Conservation (phyloP, 164 flowering plant species). For the Macadamia tetraphylla region DNA sequence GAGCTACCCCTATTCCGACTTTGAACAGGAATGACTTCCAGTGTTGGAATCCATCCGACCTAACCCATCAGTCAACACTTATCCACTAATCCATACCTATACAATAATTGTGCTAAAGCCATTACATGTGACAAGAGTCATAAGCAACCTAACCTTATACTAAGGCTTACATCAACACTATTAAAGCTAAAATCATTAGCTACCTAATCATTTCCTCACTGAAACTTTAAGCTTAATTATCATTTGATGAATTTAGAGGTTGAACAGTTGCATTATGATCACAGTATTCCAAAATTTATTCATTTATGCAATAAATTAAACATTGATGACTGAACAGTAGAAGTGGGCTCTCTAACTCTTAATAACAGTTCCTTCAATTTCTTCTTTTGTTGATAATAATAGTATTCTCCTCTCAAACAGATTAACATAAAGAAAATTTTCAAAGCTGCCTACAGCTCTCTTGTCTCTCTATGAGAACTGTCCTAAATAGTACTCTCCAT, state of each 20-base stretch:
- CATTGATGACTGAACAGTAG: neutral
- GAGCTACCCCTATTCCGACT: too few species aligned
- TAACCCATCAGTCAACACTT: too few species aligned
- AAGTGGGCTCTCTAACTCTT: neutral
- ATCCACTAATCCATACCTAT: too few species aligned
- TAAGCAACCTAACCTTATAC: too few species aligned
- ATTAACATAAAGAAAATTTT: constrained; percentile 8
- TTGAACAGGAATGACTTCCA: too few species aligned
- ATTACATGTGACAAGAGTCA: too few species aligned
- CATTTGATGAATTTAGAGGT: neutral
- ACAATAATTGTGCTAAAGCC: too few species aligned
- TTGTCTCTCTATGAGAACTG: constrained; percentile 3
- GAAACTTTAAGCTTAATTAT: neutral
- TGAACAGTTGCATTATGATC: neutral
- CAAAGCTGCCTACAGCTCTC: constrained; percentile 14
- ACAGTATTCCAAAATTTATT: neutral
- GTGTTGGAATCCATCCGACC: too few species aligned
- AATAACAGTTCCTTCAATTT: too few species aligned
- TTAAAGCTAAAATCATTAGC: too few species aligned
- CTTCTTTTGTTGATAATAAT: neutral
- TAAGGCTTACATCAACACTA: too few species aligned
- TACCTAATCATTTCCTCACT: too few species aligned
- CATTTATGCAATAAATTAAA: neutral
- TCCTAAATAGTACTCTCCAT: neutral
- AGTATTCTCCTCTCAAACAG: constrained; percentile 3